Conservation (phyloP, 108 stramenopile species). For the Conticribra weissflogii region DNA sequence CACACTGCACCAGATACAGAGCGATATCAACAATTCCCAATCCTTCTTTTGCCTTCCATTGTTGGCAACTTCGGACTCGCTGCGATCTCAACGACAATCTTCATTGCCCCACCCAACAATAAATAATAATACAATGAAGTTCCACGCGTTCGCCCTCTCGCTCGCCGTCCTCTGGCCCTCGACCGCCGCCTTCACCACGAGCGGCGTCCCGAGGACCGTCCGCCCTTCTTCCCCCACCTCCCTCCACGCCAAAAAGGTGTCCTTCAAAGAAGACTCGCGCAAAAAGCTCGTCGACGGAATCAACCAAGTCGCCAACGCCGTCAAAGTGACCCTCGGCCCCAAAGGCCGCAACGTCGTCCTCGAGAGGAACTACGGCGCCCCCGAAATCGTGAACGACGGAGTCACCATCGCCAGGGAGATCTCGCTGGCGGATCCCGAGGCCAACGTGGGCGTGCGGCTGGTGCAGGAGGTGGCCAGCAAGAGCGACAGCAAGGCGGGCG, state of each 20-base stretch:
- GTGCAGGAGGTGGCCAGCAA: constrained; percentile 96
- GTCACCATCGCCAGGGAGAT: constrained; percentile 96
- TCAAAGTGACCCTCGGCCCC: constrained; percentile 96
- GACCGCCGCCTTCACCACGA: constrained; percentile 1
- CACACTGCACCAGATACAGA: too few species aligned
- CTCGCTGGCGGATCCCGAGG: constrained; percentile 84
- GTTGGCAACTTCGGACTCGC: too few species aligned
- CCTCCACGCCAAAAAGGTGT: constrained; percentile 79
- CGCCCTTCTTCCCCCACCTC: neutral
- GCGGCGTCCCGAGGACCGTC: neutral
- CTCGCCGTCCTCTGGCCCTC: constrained; percentile 21
- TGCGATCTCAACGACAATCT: too few species aligned
- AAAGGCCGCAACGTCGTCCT: constrained; percentile 98
- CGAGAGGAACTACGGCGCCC: constrained; percentile 94
- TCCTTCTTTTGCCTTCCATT: too few species aligned
- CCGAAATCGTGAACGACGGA: constrained; percentile 97
- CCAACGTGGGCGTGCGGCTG: constrained; percentile 91
- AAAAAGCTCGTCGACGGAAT: constrained; percentile 90
- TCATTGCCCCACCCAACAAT: too few species aligned
- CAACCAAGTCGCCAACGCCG: constrained; percentile 96
- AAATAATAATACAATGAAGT: constrained; percentile 47
- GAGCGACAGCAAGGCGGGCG: constrained; percentile 95
- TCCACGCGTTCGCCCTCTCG: constrained; percentile 26
- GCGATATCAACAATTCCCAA: too few species aligned
- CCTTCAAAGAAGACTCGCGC: constrained; percentile 90